Evolutionary conservation across 176 grass and related monocot genomes (phyloP), one percentile per base, ranked within the genome.

Genomic region (Triticum timopheevii): DNA sequence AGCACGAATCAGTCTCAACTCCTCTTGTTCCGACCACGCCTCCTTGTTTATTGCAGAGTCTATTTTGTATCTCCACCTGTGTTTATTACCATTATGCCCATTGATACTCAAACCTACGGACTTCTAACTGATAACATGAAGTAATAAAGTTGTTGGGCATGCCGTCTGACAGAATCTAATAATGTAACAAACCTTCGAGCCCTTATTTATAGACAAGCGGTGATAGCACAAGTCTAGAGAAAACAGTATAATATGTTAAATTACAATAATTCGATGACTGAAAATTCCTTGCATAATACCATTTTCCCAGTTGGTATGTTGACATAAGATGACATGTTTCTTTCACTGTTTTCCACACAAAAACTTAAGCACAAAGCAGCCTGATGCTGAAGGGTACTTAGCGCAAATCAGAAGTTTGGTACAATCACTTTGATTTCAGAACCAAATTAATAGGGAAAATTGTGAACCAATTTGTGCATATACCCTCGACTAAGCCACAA

Each of bases 1-100:
- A 85, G 87, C 91, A 89, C 81, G 91, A 89, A 96, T 87, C 65
- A 96, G 66, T 86, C 69, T 89, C 72, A 96, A 78, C 76, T 96
- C 89, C 82, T 96, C 91, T 71, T 96, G 72, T 88, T 89, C 82
- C 16, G 91, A 87, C 89, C 91, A 96, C 28, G 69, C 78, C 31
- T 91, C 81, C 83, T 89, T 93, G 44, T 87, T 96, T 85, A 96
- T 89, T 81, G 78, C 81, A 65, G 94, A 82, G 64, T 93, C 90
- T 75, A 96, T 79, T 80, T 68, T 83, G 85, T 80, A 76, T 84
- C 62, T 87, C 89, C 92, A 91, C 71, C 86, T 94, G 80, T 71
- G 34, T 83, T 66, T 69, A 86, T 50, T 76, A 73, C 38, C 56
- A 76, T 75, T 75, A 83, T 22, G 12, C 4, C 6, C 65, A 79